Evolutionary conservation across 257 asterid genomes (phyloP), one percentile per base, ranked within the genome.

Genomic region (Solanum chmielewskii): DNA sequence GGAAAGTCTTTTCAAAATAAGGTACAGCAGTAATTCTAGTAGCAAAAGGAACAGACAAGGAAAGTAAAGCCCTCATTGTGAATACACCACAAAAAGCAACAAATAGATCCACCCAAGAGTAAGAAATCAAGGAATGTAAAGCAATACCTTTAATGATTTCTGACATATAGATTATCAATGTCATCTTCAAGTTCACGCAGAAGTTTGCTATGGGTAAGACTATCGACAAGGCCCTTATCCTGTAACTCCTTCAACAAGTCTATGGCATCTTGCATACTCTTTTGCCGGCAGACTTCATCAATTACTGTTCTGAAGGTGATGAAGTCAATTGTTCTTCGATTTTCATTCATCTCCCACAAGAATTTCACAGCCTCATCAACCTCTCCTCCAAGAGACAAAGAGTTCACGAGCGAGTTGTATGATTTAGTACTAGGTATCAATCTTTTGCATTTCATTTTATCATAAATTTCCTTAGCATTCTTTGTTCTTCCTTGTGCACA

Each of bases 401-500:
- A 89, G 90, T 92, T 93, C 88, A 94, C 98, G 35, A 95, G 86
- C 20, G 99, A 94, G 92, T 95, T 96, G 91, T 96, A 96, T 1
- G 99, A 94, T 88, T 90, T 96, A 87, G 93, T 84, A 88, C 97
- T 93, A n/a, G 98, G 98, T 85, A 94, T 87, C 44, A 92, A 94
- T 37, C 98, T 98, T 84, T 86, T 94, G 71, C 86, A 87, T 92
- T 95, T 93, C 99, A 96, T 96, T 68, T 91, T 91, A 84, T 91
- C 92, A 90, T 91, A 95, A 66, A 96, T 86, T 88, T 96, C 98
- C 29, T 86, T 91, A 2, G 99, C 99, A 87, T 96, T 96, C 20
- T 85, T 87, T 2, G 98, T 95, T 71, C 98, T 90, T 21, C 98
- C 99, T 89, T 94, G 98, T 4, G 95, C 96, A 88, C 98, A 95